Percentiles rank a stretch among this genome's conserved stretches.
phyloP scores from a whole-genome alignment of 192 early-diverging fungal species.

The Thoreauomyces humboldtii region DNA sequence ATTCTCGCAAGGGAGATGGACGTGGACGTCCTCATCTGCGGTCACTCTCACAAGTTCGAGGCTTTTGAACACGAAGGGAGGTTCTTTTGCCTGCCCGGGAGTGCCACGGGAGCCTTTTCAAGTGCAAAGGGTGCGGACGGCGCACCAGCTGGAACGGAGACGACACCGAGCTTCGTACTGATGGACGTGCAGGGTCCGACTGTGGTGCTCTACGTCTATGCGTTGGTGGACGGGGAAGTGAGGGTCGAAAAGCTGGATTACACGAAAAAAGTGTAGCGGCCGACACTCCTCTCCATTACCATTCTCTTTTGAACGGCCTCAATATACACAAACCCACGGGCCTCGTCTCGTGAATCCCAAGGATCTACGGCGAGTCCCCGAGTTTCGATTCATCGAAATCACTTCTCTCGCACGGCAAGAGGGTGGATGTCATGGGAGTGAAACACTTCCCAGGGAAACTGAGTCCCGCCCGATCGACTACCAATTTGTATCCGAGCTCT shows the following conservation, averaged over 20 bases:
- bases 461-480: no score
- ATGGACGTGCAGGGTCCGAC: constrained; percentile 83
- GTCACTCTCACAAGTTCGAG: constrained; percentile 87
- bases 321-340: no score
- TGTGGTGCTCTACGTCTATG: constrained; percentile 89
- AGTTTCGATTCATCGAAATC: no score
- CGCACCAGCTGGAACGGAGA: constrained; percentile 39
- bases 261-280: constrained; percentile 56
- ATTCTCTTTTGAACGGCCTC: no score
- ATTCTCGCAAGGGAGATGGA: constrained; percentile 83
- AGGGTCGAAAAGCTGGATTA: constrained; percentile 93
- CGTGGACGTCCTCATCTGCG: constrained; percentile 85
- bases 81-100: constrained; percentile 96
- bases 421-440: no score
- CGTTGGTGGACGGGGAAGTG: constrained; percentile 86
- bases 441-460: no score
- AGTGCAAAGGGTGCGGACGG: constrained; percentile 3
- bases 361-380: no score
- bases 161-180: constrained; percentile 89
- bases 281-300: no score
- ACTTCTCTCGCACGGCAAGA: no score
- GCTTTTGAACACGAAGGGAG: constrained; percentile 88
- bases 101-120: constrained; percentile 82
- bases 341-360: no score
- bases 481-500: no score